These are phyloP conservation scores for Abelmoschus esculentus DNA, from an alignment of 345 rosid species.

Conservation along the genomic window DNA sequence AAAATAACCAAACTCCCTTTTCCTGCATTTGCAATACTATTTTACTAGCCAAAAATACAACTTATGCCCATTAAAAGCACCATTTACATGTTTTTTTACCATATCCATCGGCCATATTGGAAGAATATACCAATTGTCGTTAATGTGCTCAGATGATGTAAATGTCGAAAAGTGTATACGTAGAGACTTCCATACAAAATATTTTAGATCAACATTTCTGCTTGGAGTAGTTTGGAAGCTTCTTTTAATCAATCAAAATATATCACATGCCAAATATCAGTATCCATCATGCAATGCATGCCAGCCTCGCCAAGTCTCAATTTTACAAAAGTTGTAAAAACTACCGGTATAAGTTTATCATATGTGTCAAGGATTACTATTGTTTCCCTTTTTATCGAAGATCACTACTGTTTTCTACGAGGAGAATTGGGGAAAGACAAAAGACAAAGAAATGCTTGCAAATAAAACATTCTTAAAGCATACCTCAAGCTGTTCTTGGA, in stretches of 20 bases:
- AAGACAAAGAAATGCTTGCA: neutral
- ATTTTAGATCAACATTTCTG: too few relatives aligned
- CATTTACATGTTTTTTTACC: too few relatives aligned
- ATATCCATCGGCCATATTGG: too few relatives aligned
- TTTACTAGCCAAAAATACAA: neutral
- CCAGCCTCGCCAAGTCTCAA: neutral
- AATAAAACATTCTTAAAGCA: slow-evolving; percentile 12
- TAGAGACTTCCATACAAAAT: too few relatives aligned
- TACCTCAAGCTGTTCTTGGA: slow-evolving; percentile 52
- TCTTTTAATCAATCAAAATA: too few relatives aligned
- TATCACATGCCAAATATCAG: neutral
- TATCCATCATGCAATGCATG: neutral
- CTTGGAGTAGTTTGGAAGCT: too few relatives aligned
- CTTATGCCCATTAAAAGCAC: too few relatives aligned
- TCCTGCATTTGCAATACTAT: neutral
- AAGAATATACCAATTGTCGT: too few relatives aligned
- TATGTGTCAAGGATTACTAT: neutral
- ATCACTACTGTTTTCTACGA: neutral
- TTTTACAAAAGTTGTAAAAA: neutral
- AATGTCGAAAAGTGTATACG: too few relatives aligned
- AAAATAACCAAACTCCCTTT: neutral
- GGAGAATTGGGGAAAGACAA: neutral
- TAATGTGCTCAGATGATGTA: too few relatives aligned
- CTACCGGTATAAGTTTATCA: neutral
- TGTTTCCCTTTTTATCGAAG: too few relatives aligned